Evolutionary conservation across 2,329 filamentous ascomycete species (phyloP).

Genomic region (Microcyclospora tardicrescens): DNA sequence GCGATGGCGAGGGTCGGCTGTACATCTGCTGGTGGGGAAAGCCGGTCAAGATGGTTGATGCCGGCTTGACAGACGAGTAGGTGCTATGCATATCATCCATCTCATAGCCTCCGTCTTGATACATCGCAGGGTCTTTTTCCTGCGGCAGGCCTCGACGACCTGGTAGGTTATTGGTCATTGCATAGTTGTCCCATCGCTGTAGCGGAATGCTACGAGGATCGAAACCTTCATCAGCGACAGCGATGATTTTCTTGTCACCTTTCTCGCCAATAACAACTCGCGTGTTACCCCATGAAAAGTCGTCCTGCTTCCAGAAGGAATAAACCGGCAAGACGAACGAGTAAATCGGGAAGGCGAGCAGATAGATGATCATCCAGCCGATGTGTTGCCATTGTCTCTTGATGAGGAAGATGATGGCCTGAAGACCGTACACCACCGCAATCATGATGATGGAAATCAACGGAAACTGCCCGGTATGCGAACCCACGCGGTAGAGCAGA

Average conservation of each 20-base stretch:
- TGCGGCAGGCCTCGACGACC: conserved; percentile 58
- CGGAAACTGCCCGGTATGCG: conserved; percentile 61
- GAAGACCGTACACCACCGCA: conserved; percentile 84
- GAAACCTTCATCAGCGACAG: conserved; percentile 69
- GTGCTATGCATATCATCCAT: conserved; percentile 97
- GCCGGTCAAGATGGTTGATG: conserved; percentile 75
- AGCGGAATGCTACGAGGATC: conserved; percentile 87
- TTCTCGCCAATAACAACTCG: conserved; percentile 94
- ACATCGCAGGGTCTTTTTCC: conserved; percentile 16
- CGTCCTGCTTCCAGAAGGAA: conserved; percentile 99
- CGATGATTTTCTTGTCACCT: conserved; percentile 79
- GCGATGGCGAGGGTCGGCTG: conserved; percentile 60
- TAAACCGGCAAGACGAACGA: conserved; percentile 84
- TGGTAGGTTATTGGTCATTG: conserved; percentile 70
- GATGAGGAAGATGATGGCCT: conserved; percentile 89
- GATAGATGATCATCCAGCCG: conserved; percentile 99
- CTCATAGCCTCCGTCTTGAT: conserved; percentile 54
- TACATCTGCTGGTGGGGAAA: conserved; percentile 45
- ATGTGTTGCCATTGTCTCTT: conserved; percentile 98
- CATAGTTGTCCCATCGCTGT: conserved; percentile 96
- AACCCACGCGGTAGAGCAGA: conserved; percentile 67
- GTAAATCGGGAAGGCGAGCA: conserved; percentile 89
- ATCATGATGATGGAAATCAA: conserved; percentile 80
- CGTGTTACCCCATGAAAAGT: conserved; percentile 98
- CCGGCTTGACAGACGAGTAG: conserved; percentile 80